These are phyloP conservation scores for Penicillium angulare DNA, from an alignment of 495 filamentous ascomycete species.

Conservation along the genomic window DNA sequence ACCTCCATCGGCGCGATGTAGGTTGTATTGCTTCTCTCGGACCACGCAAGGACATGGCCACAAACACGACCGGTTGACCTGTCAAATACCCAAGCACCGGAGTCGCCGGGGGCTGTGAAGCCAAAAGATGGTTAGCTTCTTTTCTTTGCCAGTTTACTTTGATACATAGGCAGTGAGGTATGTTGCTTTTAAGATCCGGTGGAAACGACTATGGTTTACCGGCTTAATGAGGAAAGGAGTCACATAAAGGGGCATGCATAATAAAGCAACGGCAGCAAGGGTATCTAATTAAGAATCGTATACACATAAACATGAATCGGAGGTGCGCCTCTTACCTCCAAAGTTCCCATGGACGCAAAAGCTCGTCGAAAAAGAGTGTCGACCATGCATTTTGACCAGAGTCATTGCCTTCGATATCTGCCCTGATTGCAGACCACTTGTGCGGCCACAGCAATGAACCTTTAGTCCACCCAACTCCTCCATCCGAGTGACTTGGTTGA, in stretches of 20 bases:
- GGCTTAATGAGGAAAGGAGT: slow-evolving; percentile 10
- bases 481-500: slow-evolving; percentile 43
- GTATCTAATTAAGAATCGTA: slow-evolving; percentile 33
- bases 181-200: slow-evolving; percentile 6
- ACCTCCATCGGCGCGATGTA: slow-evolving; percentile 97
- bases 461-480: slow-evolving; percentile 64
- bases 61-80: slow-evolving; percentile 75
- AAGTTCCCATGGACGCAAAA: slow-evolving; percentile 76
- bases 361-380: slow-evolving; percentile 74
- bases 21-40: slow-evolving; percentile 66
- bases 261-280: slow-evolving; percentile 18
- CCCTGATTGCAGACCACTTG: slow-evolving; percentile 77
- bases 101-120: slow-evolving; percentile 73
- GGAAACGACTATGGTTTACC: slow-evolving; percentile 19
- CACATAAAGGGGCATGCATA: slow-evolving; percentile 6
- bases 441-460: slow-evolving; percentile 91
- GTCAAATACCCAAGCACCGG: slow-evolving; percentile 90
- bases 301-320: slow-evolving; percentile 25
- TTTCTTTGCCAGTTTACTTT: slow-evolving; percentile 19
- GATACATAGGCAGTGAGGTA: slow-evolving; percentile 11
- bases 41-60: slow-evolving; percentile 89
- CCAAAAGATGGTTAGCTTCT: slow-evolving; percentile 19
- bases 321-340: slow-evolving; percentile 51
- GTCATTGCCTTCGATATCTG: slow-evolving; percentile 72
- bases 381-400: slow-evolving; percentile 77